Base-by-base conservation (phyloP, 208 protist species). In the Leishmania gerbilli region DNA sequence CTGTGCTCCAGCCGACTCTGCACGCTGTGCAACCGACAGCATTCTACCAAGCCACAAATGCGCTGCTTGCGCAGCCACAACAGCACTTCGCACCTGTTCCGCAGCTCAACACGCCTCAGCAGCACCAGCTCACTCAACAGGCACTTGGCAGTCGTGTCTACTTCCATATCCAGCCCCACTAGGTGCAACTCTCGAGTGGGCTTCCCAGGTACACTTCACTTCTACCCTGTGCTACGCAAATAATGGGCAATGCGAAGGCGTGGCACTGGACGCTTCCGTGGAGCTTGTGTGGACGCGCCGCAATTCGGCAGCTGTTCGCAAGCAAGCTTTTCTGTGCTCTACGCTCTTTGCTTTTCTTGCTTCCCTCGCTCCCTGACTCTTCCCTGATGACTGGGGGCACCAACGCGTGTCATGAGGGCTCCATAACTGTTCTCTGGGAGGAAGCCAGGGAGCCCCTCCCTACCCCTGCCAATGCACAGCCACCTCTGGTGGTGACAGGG, bases 161-260 rank as follows among this genome's bases (percentile, higher is more conserved):
- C n/a, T 85, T 79, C 21, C 82, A 85, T 17, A 81, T 85, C 27
- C 72, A 82, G 11, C 72, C 47, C 0, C 82, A 81, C 42, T 80
- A 85, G 58, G 3, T 9, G 4, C 8, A 2, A 13, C 1, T 24
- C 1, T 71, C 5, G n/a, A 71, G 6, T 42, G 21, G 37, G 65
- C 37, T 2, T 24, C 5, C 9, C 11, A 17, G 31, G 2, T 2
- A 27, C 15, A 21, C 37, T 9, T 27, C 37, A 42, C 3, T 71
- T 47, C 27, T 8, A 7, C 4, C 0, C 8, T 24, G 37, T 42
- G 4, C 15, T 47, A 45, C 37, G 37, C 19, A 40, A n/a, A 34
- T 27, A 5, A 34, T 11, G 37, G 5, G 21, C 19, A 17, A 13
- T 27, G 37, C 19, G 4, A 47, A 45, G 7, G 27, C 17, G 37